Percentiles rank a stretch among this genome's conserved stretches.
phyloP scores from a whole-genome alignment of 192 early-diverging fungal species.

The Linnemannia elongata region DNA sequence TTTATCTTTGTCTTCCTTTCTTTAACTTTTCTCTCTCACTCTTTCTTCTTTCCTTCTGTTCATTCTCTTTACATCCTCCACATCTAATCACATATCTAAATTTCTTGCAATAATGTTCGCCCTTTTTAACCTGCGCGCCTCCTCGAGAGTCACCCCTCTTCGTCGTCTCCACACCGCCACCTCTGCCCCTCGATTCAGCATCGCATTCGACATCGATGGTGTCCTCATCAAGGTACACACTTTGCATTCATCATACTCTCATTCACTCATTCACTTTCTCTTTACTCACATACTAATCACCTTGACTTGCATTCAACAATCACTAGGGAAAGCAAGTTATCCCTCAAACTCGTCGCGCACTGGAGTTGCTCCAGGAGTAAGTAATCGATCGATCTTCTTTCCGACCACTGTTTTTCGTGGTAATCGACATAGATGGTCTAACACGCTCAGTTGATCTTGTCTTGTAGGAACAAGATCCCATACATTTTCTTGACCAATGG shows the following conservation, averaged over 20 bases:
- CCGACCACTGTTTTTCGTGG: not conserved
- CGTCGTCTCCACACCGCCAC: constrained; percentile 22
- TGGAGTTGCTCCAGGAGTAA: constrained; percentile 75
- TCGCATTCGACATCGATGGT: constrained; percentile 86
- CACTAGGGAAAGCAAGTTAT: constrained; percentile 75
- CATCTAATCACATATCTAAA: not conserved
- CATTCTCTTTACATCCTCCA: not conserved
- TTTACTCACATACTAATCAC: not conserved
- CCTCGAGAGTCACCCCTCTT: not conserved
- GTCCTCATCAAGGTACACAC: constrained; percentile 80
- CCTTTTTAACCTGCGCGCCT: not conserved
- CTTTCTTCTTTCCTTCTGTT: not conserved
- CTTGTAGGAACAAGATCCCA: constrained; percentile 67
- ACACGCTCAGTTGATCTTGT: not conserved
- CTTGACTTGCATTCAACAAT: not conserved
- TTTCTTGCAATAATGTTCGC: not conserved
- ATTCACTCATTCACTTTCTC: not conserved
- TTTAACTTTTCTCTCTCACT: not conserved
- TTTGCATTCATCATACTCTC: not conserved
- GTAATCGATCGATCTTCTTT: constrained; percentile 26
- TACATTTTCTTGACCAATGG: constrained; percentile 92
- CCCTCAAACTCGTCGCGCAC: constrained; percentile 74
- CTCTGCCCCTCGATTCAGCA: constrained; percentile 36
- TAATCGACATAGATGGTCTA: not conserved
- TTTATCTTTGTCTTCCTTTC: not conserved